Evolutionary conservation across 1,139 yeast genomes (phyloP).

Genomic region (Scheffersomyces parashehatae): DNA sequence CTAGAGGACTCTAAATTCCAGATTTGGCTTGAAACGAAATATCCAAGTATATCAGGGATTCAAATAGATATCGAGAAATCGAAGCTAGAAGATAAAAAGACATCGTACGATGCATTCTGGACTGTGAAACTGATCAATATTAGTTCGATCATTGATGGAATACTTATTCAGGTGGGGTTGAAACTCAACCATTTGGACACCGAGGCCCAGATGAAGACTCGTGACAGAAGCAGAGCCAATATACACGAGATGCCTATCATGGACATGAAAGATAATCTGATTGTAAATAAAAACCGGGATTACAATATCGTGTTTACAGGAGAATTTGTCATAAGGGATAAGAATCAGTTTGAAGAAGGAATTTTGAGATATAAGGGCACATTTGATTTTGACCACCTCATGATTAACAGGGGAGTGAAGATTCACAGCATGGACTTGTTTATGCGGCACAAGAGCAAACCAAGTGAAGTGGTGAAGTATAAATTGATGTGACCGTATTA

Average conservation of each 20-base stretch:
- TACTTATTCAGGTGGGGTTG: slow-evolving; percentile 25
- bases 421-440: slow-evolving; percentile 8
- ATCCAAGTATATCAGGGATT: slow-evolving; percentile 34
- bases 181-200: slow-evolving; percentile 26
- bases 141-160: slow-evolving; percentile 18
- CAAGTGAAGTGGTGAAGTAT: slow-evolving; percentile 2
- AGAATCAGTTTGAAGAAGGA: slow-evolving; percentile 18
- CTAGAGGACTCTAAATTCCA: slow-evolving; percentile 14
- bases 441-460: neutral
- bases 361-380: slow-evolving; percentile 25
- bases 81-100: slow-evolving; percentile 1
- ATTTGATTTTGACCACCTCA: slow-evolving; percentile 35
- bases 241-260: slow-evolving; percentile 23
- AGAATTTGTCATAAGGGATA: slow-evolving; percentile 19
- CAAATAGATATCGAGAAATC: slow-evolving; percentile 17
- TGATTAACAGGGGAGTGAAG: slow-evolving; percentile 34
- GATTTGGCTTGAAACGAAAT: slow-evolving; percentile 33
- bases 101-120: slow-evolving; percentile 20
- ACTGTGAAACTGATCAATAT: slow-evolving; percentile 27
- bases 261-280: slow-evolving; percentile 6
- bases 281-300: slow-evolving; percentile 17
- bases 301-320: slow-evolving; percentile 29
- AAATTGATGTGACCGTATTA: neutral
- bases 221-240: slow-evolving; percentile 20
- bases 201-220: slow-evolving; percentile 21